Evolutionary conservation across 2,329 filamentous ascomycete genomes (phyloP), one percentile per base, ranked within the genome.

Genomic region (Fusarium burgessii): DNA sequence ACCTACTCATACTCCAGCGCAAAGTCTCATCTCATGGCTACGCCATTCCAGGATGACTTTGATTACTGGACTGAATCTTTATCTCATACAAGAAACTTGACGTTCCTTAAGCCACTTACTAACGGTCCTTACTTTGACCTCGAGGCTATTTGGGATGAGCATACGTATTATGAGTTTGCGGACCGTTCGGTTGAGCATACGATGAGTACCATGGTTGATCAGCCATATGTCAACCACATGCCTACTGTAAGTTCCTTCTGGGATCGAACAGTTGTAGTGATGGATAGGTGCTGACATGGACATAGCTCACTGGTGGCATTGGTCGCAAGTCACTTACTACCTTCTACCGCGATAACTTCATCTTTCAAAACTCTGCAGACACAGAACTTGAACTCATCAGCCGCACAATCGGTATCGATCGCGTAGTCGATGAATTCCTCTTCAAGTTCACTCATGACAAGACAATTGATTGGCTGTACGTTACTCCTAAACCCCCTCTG

Each of bases 141-240:
- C 12, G 93, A 95, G 76, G 85, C 86, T 3, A 90, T 94, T 51
- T 95, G 92, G 92, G 91, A 94, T 11, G 91, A 94, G 78, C 92
- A 95, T 77, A 92, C 90, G 0, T 85, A 86, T 45, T 91, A 87
- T 72, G 91, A 94, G 77, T 95, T 95, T 77, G 88, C 80, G 2
- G 88, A 90, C 59, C 86, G 91, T 14, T 88, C 88, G 4, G 91
- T 93, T 0, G 89, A 89, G 67, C 87, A 89, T 70, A 95, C 92
- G 0, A 94, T 95, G 92, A 85, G 84, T n/a, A 94, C 92, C 0
- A 94, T 95, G 92, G 91, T 94, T 3, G 85, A 90, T 50, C 89
- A 93, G 77, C 92, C 92, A 3, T 94, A 94, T 74, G 92, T 95
- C 2, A 94, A 94, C 76, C 91, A 94, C 76, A 84, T 94, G 4